These are phyloP conservation scores for Blastobotrys chiropterorum DNA, from an alignment of 805 yeast species.

Conservation along the genomic window DNA sequence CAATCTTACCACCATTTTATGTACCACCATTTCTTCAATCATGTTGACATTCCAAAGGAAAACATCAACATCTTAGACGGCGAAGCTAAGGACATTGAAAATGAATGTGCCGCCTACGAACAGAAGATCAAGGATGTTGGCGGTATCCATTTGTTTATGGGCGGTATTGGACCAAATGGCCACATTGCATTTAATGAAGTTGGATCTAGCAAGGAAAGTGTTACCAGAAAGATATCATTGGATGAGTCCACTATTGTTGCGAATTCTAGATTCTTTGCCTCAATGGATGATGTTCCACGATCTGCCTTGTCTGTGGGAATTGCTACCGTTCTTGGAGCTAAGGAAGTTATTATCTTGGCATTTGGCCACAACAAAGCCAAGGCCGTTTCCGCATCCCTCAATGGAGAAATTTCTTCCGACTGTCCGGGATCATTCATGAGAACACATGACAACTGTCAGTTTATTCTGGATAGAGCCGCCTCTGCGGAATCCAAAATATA, in stretches of 20 bases:
- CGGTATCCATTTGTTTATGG: slow-evolving; percentile 47
- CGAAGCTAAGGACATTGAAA: slow-evolving; percentile 38
- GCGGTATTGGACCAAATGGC: slow-evolving; percentile 58
- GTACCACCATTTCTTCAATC: slow-evolving; percentile 50
- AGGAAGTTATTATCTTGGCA: slow-evolving; percentile 47
- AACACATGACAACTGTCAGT: slow-evolving; percentile 37
- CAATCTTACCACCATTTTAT: slow-evolving; percentile 56
- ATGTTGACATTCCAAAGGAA: slow-evolving; percentile 45
- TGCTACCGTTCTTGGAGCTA: slow-evolving; percentile 49
- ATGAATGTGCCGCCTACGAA: slow-evolving; percentile 46
- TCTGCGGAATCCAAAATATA: slow-evolving; percentile 17
- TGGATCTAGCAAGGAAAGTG: slow-evolving; percentile 42
- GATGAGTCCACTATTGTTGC: slow-evolving; percentile 48
- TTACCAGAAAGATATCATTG: slow-evolving; percentile 42
- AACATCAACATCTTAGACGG: slow-evolving; percentile 53
- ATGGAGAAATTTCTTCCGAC: slow-evolving; percentile 36
- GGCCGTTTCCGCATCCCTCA: slow-evolving; percentile 43
- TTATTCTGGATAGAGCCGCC: slow-evolving; percentile 45
- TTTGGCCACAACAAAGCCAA: slow-evolving; percentile 42
- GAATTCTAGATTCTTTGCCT: slow-evolving; percentile 47
- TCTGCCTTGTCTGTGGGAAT: slow-evolving; percentile 51
- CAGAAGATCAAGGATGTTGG: slow-evolving; percentile 42
- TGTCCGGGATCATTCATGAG: slow-evolving; percentile 48
- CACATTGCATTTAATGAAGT: slow-evolving; percentile 57
- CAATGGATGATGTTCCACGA: slow-evolving; percentile 43